Evolutionary conservation across 169 alveolate species (phyloP).

Genomic region (Hepatocystis sp.): DNA sequence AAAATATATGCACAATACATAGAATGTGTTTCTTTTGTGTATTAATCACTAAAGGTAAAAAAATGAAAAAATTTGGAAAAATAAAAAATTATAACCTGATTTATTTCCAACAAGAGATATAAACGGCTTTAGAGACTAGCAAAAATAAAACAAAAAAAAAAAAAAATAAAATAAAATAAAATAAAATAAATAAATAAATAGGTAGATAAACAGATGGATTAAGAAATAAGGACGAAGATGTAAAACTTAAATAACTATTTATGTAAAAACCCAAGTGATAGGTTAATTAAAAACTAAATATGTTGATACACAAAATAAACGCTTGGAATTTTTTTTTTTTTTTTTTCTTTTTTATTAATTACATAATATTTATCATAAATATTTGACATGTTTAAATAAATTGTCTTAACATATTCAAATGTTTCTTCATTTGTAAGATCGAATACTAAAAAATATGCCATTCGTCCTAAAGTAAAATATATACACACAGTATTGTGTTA

Average conservation of each 20-base stretch:
- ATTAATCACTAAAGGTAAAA: too few species aligned
- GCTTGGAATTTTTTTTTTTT: background rate
- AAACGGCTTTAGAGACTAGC: slow-evolving; percentile 63
- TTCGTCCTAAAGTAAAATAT: slow-evolving; percentile 72
- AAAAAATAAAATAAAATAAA: background rate
- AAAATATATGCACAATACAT: background rate
- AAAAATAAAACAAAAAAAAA: slow-evolving; percentile 14
- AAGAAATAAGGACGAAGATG: too few species aligned
- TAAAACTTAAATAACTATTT: too few species aligned
- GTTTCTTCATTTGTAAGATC: slow-evolving; percentile 62
- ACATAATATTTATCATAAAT: slow-evolving; percentile 35
- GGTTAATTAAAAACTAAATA: too few species aligned
- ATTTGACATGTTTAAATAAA: slow-evolving; percentile 55
- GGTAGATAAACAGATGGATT: too few species aligned
- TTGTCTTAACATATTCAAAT: slow-evolving; percentile 53
- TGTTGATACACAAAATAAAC: too few species aligned
- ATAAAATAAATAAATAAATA: too few species aligned
- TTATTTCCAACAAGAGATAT: slow-evolving; percentile 76
- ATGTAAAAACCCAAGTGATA: too few species aligned
- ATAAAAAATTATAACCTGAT: slow-evolving; percentile 14
- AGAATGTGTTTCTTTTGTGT: background rate
- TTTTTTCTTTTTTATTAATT: background rate
- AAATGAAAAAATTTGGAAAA: background rate
- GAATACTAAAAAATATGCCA: slow-evolving; percentile 72
- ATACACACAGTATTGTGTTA: too few species aligned